Conservation (phyloP, 2,329 filamentous ascomycete genomes). For the Hypoxylon sp. region DNA sequence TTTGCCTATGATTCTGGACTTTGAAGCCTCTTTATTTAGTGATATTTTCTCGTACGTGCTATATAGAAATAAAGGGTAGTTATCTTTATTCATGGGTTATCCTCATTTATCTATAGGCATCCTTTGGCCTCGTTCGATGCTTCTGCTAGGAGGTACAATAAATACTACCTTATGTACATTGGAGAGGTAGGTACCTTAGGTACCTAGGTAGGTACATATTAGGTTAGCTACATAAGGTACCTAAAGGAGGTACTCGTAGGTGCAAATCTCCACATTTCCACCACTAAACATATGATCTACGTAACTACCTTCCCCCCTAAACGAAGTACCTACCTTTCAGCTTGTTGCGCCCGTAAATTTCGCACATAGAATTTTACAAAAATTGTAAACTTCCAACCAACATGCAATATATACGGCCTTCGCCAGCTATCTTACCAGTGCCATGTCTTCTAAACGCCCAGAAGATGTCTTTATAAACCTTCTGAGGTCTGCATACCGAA, state of each 20-base stretch:
- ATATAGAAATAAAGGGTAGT: background rate
- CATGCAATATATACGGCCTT: conserved; percentile 35
- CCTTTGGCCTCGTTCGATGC: too few relatives aligned
- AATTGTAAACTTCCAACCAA: conserved; percentile 25
- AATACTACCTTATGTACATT: too few relatives aligned
- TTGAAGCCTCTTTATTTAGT: conserved; percentile 12
- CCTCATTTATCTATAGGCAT: too few relatives aligned
- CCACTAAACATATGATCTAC: background rate
- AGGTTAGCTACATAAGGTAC: too few relatives aligned
- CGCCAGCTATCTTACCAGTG: conserved; percentile 32
- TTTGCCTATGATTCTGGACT: conserved; percentile 32
- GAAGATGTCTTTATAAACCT: conserved; percentile 47
- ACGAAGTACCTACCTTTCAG: background rate
- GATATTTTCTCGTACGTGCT: conserved; percentile 6
- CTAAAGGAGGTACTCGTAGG: too few relatives aligned
- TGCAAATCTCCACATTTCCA: background rate
- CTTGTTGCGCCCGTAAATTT: conserved; percentile 19
- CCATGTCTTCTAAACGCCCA: conserved; percentile 46
- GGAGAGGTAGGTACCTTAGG: too few relatives aligned
- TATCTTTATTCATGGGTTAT: too few relatives aligned
- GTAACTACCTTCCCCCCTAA: too few relatives aligned
- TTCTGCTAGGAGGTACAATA: too few relatives aligned
- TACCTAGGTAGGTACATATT: too few relatives aligned
- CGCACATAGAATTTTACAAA: background rate
- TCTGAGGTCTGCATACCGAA: conserved; percentile 44